These are phyloP conservation scores for Candida peoriensis DNA, from an alignment of 805 yeast species.

Conservation along the genomic window DNA sequence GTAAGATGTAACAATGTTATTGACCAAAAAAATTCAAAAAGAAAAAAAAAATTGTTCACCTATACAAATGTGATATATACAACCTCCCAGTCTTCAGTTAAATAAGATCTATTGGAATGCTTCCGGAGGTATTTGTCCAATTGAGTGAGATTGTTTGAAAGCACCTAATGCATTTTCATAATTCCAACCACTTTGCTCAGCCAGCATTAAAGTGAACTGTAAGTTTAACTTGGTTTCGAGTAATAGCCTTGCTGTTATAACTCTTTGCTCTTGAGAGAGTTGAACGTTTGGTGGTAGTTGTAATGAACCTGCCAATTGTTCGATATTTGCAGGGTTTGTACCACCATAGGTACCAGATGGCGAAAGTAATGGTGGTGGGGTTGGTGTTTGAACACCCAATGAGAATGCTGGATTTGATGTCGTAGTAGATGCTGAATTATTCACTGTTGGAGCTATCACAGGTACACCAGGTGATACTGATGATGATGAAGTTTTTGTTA, in stretches of 20 bases:
- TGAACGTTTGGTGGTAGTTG: conserved; percentile 16
- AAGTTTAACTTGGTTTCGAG: conserved; percentile 69
- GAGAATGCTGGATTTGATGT: not conserved
- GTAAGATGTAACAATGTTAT: no score
- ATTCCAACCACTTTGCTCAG: conserved; percentile 86
- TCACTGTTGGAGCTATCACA: conserved; percentile 4
- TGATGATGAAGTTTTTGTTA: conserved; percentile 5
- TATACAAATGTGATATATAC: no score
- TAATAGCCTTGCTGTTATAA: conserved; percentile 58
- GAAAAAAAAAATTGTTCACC: no score
- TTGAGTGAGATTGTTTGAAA: conserved; percentile 54
- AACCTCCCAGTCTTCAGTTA: no score
- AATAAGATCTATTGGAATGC: conserved; percentile 18
- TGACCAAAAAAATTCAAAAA: no score
- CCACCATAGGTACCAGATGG: conserved; percentile 5
- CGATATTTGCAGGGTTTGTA: conserved; percentile 5
- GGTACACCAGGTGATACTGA: conserved; percentile 15
- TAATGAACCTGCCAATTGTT: conserved; percentile 27
- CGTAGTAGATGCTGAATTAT: conserved; percentile 10
- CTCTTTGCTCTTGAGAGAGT: conserved; percentile 63
- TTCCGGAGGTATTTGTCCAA: conserved; percentile 25
- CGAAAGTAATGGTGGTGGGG: conserved; percentile 3
- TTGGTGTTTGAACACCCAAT: not conserved
- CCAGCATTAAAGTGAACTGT: conserved; percentile 77
- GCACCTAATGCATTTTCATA: conserved; percentile 62